Evolutionary conservation across 163 green algal genomes (phyloP), one percentile per base, ranked within the genome.

Genomic region (Coccomyxa subellipsoidea): DNA sequence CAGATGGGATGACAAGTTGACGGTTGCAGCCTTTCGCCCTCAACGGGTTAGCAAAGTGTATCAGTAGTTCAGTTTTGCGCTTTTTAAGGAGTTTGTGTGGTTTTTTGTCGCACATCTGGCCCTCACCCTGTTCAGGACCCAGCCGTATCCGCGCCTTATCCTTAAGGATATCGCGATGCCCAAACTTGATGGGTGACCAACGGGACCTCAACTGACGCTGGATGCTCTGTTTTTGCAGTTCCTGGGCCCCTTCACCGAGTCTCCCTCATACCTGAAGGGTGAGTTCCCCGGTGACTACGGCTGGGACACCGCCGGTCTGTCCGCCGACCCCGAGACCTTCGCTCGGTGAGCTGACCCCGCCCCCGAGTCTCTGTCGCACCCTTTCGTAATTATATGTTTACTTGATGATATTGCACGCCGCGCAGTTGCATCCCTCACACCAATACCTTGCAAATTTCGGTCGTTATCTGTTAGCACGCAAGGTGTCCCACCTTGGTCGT

Each of bases 291-390:
- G 91, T 88, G 75, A 80, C 76, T 80, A 80, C 39, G 76, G 94
- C 83, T 98, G 94, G 94, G 94, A 97, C 90, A 94, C 94, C 29
- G 93, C 93, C 76, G 93, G 93, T 59, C 90, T 97, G 77, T 96
- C 93, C 34, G 90, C 92, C 31, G 91, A 94, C 85, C 90, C 90
- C 47, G 79, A 95, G 88, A 96, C 92, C 82, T 96, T 97, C 85
- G 84, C 78, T 77, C 36, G 78, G 78, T 82, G 54, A 54, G 78
- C 32, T 25, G 12, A 69, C 34, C 10, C 31, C 3, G 37, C 38
- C 5, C 38, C 34, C 66, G 32, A 35, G 1, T 1, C 66, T 73
- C n/a, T 18, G n/a, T 35, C 29, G 7, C 7, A 47, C n/a, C 2
- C 10, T 23, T 27, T 18, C 21, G 29, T 34, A 23, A 18, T 36